Percentiles rank a stretch among this genome's conserved stretches.
These are phyloP conservation scores for Microcyclospora pomicola DNA, from an alignment of 2,329 filamentous ascomycete species.

Conservation along the genomic window DNA sequence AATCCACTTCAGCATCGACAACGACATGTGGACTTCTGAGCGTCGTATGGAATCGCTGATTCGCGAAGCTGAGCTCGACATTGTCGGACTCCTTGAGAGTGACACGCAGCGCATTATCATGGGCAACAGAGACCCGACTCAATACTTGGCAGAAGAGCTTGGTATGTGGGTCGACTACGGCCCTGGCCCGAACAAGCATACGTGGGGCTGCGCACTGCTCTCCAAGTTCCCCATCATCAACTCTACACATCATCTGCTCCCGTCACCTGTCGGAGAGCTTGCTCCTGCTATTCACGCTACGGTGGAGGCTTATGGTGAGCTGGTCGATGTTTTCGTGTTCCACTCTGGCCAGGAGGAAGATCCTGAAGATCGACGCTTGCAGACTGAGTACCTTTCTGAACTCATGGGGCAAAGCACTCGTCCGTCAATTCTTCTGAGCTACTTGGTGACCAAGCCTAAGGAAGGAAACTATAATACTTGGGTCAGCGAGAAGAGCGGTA, in stretches of 20 bases:
- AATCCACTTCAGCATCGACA: constrained; percentile 93
- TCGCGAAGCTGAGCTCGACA: constrained; percentile 86
- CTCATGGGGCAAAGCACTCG: constrained; percentile 74
- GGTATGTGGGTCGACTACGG: constrained; percentile 99
- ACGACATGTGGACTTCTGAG: constrained; percentile 98
- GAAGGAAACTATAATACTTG: constrained; percentile 96
- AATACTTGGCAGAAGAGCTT: constrained; percentile 86
- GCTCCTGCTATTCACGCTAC: constrained; percentile 96
- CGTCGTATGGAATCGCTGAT: constrained; percentile 62
- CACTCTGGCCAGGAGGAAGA: constrained; percentile 98
- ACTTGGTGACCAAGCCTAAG: constrained; percentile 79
- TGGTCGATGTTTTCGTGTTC: constrained; percentile 93
- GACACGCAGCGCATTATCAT: constrained; percentile 97
- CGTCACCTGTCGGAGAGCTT: constrained; percentile 84
- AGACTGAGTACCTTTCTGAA: constrained; percentile 71
- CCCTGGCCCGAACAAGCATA: constrained; percentile 96
- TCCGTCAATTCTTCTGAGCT: constrained; percentile 74
- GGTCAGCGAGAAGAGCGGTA: constrained; percentile 71
- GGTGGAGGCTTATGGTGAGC: constrained; percentile 76
- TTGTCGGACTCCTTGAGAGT: constrained; percentile 84
- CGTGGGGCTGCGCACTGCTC: constrained; percentile 83
- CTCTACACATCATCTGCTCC: constrained; percentile 88
- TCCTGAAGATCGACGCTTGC: constrained; percentile 73
- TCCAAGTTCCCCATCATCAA: constrained; percentile 98
- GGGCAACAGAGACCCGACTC: constrained; percentile 93